Evolutionary conservation across 768 basidiomycete species (phyloP).

Genomic region (Russula sp.): DNA sequence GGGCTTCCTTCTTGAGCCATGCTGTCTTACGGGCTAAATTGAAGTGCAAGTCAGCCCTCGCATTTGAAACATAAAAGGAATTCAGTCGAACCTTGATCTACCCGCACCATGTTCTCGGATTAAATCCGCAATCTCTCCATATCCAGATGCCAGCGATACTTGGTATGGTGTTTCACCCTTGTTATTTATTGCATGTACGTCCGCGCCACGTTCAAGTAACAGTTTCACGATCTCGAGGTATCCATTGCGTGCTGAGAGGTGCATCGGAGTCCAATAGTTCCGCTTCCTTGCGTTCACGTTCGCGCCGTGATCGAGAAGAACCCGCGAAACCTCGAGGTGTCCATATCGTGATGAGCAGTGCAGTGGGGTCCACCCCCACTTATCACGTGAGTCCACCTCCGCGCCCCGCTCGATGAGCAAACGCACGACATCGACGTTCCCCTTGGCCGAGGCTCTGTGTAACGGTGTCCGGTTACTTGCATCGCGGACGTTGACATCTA

Average conservation of each 20-base stretch:
- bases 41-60: too few species aligned
- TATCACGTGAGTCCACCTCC: constrained; percentile 2
- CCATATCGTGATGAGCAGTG: background rate
- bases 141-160: background rate
- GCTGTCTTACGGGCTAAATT: too few species aligned
- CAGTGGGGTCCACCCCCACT: background rate
- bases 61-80: too few species aligned
- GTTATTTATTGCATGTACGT: background rate
- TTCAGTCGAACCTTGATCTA: too few species aligned
- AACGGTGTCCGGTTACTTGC: background rate
- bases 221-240: background rate
- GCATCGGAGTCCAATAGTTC: background rate
- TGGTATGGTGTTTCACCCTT: background rate
- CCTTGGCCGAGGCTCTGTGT: background rate
- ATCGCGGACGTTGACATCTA: background rate
- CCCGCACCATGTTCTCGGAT: too few species aligned
- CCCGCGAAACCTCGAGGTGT: background rate
- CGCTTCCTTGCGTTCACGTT: background rate
- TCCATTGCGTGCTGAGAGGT: background rate
- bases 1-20: too few species aligned
- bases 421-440: background rate
- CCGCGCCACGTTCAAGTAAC: background rate
- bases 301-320: constrained; percentile 2
- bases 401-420: constrained; percentile 6
- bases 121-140: too few species aligned